These are phyloP conservation scores for Hymenoscyphus albidus DNA, from an alignment of 2,329 filamentous ascomycete genomes.

Conservation along the genomic window DNA sequence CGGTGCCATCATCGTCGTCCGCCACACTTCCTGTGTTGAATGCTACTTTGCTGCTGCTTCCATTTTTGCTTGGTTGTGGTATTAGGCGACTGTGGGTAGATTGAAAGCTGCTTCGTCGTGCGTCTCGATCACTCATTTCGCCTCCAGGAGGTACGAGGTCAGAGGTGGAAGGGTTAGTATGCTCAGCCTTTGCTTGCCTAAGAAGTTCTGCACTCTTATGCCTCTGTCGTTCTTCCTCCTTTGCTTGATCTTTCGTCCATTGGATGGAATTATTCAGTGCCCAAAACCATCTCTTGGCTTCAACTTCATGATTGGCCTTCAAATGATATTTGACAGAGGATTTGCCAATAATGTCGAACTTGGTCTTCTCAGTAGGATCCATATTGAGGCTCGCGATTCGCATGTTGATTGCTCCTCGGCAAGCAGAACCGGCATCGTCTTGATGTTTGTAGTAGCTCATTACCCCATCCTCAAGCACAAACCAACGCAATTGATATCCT, in stretches of 20 bases:
- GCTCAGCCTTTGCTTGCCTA: conserved; percentile 75
- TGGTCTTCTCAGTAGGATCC: conserved; percentile 95
- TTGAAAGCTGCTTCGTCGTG: conserved; percentile 47
- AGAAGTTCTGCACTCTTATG: conserved; percentile 71
- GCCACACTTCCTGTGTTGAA: conserved; percentile 38
- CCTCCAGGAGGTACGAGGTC: conserved; percentile 19
- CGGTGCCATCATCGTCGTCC: conserved; percentile 50
- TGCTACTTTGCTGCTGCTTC: conserved; percentile 28
- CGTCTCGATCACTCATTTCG: conserved; percentile 28
- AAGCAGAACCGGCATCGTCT: conserved; percentile 93
- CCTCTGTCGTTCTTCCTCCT: conserved; percentile 77
- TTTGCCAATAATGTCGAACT: conserved; percentile 96
- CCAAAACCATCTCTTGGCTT: conserved; percentile 99
- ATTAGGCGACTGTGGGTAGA: conserved; percentile 20
- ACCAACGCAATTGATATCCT: conserved; percentile 96
- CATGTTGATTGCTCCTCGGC: conserved; percentile 98
- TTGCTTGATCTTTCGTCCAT: conserved; percentile 95
- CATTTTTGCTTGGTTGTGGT: conserved; percentile 25
- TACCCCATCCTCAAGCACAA: conserved; percentile 94
- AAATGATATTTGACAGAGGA: conserved; percentile 98
- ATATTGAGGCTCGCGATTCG: conserved; percentile 91
- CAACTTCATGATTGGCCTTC: conserved; percentile 96
- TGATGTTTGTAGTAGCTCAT: conserved; percentile 99
- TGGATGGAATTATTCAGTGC: conserved; percentile 98
- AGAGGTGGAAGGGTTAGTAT: conserved; percentile 42